Conservation (phyloP, 1,139 yeast species). For the Taphrina communis region DNA sequence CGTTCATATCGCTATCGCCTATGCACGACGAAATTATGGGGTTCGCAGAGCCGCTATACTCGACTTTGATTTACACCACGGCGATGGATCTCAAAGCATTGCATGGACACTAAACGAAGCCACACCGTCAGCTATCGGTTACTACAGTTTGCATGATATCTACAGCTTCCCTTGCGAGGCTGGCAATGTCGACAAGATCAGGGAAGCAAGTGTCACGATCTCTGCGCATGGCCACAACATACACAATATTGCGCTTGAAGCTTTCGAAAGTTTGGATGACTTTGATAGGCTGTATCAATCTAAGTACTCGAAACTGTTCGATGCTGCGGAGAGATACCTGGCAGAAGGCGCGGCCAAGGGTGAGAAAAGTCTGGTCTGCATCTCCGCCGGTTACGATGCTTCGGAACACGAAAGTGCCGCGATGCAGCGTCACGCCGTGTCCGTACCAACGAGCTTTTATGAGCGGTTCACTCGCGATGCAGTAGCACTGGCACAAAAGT, state of each 20-base stretch:
- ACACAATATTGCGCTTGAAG: slow-evolving; percentile 83
- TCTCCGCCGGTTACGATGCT: slow-evolving; percentile 90
- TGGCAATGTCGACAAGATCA: slow-evolving; percentile 59
- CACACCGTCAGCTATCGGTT: slow-evolving; percentile 69
- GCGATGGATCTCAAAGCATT: slow-evolving; percentile 90
- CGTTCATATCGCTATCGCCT: slow-evolving; percentile 81
- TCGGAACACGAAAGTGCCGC: slow-evolving; percentile 79
- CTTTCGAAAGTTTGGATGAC: slow-evolving; percentile 66
- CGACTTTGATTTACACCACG: slow-evolving; percentile 87
- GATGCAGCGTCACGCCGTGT: slow-evolving; percentile 85
- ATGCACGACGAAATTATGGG: slow-evolving; percentile 67
- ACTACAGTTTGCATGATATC: slow-evolving; percentile 83
- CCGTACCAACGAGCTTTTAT: slow-evolving; percentile 82
- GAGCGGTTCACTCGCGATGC: slow-evolving; percentile 76
- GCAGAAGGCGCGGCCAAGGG: slow-evolving; percentile 52
- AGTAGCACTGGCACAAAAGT: slow-evolving; percentile 66
- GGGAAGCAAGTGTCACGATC: slow-evolving; percentile 82
- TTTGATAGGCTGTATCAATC: slow-evolving; percentile 68
- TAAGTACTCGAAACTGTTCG: slow-evolving; percentile 66
- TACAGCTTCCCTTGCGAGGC: slow-evolving; percentile 87
- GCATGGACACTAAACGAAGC: slow-evolving; percentile 66
- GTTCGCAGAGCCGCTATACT: slow-evolving; percentile 82
- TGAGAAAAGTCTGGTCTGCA: slow-evolving; percentile 66
- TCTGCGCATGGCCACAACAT: slow-evolving; percentile 68
- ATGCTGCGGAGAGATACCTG: slow-evolving; percentile 72